Evolutionary conservation across 495 filamentous ascomycete species (phyloP), one percentile per base, ranked within the genome.

Genomic region (Neurospora sp.): DNA sequence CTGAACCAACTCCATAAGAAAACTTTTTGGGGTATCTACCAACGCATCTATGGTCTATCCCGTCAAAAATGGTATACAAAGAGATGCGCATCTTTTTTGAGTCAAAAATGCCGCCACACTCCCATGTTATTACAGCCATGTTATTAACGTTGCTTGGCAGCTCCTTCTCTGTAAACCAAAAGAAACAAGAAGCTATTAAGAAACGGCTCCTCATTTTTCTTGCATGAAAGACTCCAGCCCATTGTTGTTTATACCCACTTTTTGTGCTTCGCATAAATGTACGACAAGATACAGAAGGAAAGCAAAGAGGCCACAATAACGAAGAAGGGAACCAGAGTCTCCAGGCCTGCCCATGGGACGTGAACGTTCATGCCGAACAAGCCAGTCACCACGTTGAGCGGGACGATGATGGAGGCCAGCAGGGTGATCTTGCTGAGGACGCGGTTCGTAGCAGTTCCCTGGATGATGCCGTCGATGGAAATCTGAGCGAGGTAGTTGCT

Each of bases 351-450:
- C 39, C 90, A 97, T 3, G 96, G 96, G 3, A 98, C 91, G 35
- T 79, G 73, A 9, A 99, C 94, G 82, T 99, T 99, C 96, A 99
- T 99, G 16, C 96, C 96, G 80, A 98, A 99, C 71, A 99, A 85
- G 84, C 96, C 96, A 31, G 92, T 94, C 74, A 99, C 92, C 72
- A 99, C 84, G 81, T 99, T 99, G 80, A 99, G 89, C n/a, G 96
- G 96, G 27, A 99, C 93, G 42, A 99, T 88, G 76, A 99, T 93
- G 18, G 95, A 97, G 7, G 94, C 96, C 74, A 98, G 86, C 48
- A 99, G 86, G n/a, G 96, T 99, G 76, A 99, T 92, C 83, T 97
- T 97, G 82, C 93, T 92, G 4, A 99, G 88, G 9, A 94, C 92
- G 72, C 90, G 88, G 80, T 97, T 97, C 59, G 91, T 92, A 70